Percentiles rank a stretch among this genome's conserved stretches.
Evolutionary conservation across 2,329 filamentous ascomycete genomes (phyloP).

Genomic region (Penicillium sp.): DNA sequence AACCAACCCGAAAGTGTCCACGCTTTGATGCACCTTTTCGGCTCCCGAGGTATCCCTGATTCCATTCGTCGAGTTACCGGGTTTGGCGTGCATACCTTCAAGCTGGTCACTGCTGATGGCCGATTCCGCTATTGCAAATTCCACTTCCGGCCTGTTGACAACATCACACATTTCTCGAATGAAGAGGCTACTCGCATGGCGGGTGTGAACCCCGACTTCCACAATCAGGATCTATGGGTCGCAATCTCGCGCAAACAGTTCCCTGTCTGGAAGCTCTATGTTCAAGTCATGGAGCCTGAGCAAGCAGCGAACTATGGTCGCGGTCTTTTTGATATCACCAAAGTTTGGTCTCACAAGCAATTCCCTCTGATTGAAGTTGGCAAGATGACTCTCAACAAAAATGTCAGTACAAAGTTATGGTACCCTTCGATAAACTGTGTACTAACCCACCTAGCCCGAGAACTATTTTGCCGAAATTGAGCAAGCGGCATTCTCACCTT

Average conservation of each 20-base stretch:
- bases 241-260: constrained; percentile 61
- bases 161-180: constrained; percentile 57
- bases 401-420: constrained; percentile 36
- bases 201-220: constrained; percentile 60
- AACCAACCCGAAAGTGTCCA: constrained; percentile 63
- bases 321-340: constrained; percentile 62
- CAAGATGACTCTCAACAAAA: constrained; percentile 56
- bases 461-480: constrained; percentile 71
- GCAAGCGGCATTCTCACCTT: constrained; percentile 68
- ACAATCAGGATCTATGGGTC: constrained; percentile 64
- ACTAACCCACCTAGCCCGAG: constrained; percentile 34
- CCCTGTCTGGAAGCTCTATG: constrained; percentile 59
- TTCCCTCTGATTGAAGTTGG: constrained; percentile 56
- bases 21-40: constrained; percentile 64
- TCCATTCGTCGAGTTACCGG: constrained; percentile 57
- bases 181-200: constrained; percentile 57
- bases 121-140: constrained; percentile 64
- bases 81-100: constrained; percentile 45
- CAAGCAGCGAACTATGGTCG: constrained; percentile 53
- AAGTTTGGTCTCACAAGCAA: constrained; percentile 57
- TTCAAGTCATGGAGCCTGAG: constrained; percentile 59
- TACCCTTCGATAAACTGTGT: too few relatives aligned
- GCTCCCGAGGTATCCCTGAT: constrained; percentile 58
- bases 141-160: constrained; percentile 62
- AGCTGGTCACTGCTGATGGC: constrained; percentile 45